phyloP scores from a whole-genome alignment of 106 monocot genomes.

The Amphibolis antarctica region DNA sequence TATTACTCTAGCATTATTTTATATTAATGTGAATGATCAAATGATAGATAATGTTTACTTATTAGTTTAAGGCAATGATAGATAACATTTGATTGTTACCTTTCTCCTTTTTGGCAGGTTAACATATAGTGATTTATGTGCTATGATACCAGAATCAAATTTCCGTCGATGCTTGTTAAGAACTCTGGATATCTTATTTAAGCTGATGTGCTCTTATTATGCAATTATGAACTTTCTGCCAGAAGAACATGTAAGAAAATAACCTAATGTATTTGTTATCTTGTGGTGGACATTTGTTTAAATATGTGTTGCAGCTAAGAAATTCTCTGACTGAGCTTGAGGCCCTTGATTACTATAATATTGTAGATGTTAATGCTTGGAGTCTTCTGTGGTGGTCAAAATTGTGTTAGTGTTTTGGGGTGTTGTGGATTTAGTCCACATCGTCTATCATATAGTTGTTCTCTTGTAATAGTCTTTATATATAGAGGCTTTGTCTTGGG shows the following conservation, averaged over 20 bases:
- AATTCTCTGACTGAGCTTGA: too few relatives aligned
- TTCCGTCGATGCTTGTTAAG: conserved; percentile 68
- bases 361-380: too few relatives aligned
- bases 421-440: too few relatives aligned
- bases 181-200: conserved; percentile 68
- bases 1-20: too few relatives aligned
- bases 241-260: conserved; percentile 36
- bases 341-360: too few relatives aligned
- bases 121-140: conserved; percentile 93
- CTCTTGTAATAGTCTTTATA: too few relatives aligned
- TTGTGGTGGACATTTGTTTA: not conserved
- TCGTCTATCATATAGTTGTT: too few relatives aligned
- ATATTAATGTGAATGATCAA: too few relatives aligned
- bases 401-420: too few relatives aligned
- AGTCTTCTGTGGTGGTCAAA: too few relatives aligned
- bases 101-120: conserved; percentile 40
- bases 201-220: conserved; percentile 80
- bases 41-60: not conserved
- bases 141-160: conserved; percentile 78
- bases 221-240: conserved; percentile 74
- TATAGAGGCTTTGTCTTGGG: too few relatives aligned
- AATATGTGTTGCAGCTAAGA: too few relatives aligned
- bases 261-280: not conserved
- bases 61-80: not conserved
- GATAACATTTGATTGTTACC: not conserved